phyloP scores from a whole-genome alignment of 768 basidiomycete species.

The Termitomyces sp. region DNA sequence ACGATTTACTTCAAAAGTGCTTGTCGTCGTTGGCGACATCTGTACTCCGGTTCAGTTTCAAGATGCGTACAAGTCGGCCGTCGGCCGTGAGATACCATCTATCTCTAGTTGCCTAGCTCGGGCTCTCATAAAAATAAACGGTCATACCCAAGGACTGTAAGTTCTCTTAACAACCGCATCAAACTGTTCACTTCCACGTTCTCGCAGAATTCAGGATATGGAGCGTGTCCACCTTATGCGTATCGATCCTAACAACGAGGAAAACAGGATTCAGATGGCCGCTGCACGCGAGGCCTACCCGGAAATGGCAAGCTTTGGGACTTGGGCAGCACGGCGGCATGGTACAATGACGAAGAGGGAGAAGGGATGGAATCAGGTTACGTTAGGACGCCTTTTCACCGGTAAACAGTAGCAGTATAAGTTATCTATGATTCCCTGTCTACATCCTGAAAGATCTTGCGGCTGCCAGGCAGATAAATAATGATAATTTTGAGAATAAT shows the following conservation, averaged over 20 bases:
- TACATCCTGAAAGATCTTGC: too few relatives aligned
- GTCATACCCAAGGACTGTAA: constrained; percentile 26
- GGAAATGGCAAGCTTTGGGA: constrained; percentile 22
- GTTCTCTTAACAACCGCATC: constrained; percentile 2
- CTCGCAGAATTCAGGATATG: constrained; percentile 21
- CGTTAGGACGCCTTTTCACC: constrained; percentile 16
- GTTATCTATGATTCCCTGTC: too few relatives aligned
- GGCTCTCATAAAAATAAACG: constrained; percentile 23
- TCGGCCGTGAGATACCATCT: constrained; percentile 23
- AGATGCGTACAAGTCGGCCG: constrained; percentile 23
- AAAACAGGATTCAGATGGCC: constrained; percentile 19
- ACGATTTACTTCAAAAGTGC: constrained; percentile 18
- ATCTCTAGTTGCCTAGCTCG: constrained; percentile 24
- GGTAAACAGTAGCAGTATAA: constrained; percentile 16
- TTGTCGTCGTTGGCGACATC: constrained; percentile 26
- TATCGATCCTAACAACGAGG: constrained; percentile 13
- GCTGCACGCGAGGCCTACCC: constrained; percentile 20
- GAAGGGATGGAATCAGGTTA: constrained; percentile 26
- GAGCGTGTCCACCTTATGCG: constrained; percentile 21
- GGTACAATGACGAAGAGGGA: neutral
- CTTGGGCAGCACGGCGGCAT: constrained; percentile 21
- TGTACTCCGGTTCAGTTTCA: constrained; percentile 24
- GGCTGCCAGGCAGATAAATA: too few relatives aligned
- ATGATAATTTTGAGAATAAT: neutral
- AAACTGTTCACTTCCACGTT: constrained; percentile 3